These are phyloP conservation scores for Colletotrichum tanaceti DNA, from an alignment of 2,329 filamentous ascomycete species.

Conservation along the genomic window DNA sequence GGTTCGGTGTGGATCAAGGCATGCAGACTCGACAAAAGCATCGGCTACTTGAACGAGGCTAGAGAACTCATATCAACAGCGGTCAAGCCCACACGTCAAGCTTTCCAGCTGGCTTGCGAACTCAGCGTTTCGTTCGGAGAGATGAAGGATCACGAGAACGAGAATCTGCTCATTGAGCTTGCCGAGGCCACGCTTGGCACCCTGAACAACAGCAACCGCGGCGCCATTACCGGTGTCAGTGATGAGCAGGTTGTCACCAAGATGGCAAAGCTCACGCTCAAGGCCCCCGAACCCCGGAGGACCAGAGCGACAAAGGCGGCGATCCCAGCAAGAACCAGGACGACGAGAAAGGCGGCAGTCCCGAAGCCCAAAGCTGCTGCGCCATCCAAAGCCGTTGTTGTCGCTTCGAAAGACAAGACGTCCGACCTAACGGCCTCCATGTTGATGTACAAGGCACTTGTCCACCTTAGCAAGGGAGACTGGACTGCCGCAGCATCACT, in stretches of 20 bases:
- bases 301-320: constrained; percentile 43
- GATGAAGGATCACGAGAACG: constrained; percentile 58
- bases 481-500: constrained; percentile 69
- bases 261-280: constrained; percentile 50
- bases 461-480: constrained; percentile 61
- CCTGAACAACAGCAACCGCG: constrained; percentile 26
- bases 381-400: constrained; percentile 36
- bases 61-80: constrained; percentile 59
- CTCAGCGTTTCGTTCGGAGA: constrained; percentile 68
- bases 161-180: constrained; percentile 56
- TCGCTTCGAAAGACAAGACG: constrained; percentile 11
- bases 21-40: constrained; percentile 69
- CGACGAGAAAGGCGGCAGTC: constrained; percentile 36
- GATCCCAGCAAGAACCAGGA: constrained; percentile 31
- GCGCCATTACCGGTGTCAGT: constrained; percentile 22
- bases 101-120: constrained; percentile 63
- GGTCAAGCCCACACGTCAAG: constrained; percentile 57
- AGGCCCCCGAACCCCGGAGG: constrained; percentile 39
- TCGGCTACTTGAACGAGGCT: constrained; percentile 65
- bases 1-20: constrained; percentile 67
- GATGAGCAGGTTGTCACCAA: constrained; percentile 51
- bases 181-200: constrained; percentile 59
- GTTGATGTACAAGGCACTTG: constrained; percentile 57
- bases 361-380: constrained; percentile 45
- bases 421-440: constrained; percentile 53